Conservation (phyloP, 768 basidiomycete genomes). For the Lactarius deliciosus region DNA sequence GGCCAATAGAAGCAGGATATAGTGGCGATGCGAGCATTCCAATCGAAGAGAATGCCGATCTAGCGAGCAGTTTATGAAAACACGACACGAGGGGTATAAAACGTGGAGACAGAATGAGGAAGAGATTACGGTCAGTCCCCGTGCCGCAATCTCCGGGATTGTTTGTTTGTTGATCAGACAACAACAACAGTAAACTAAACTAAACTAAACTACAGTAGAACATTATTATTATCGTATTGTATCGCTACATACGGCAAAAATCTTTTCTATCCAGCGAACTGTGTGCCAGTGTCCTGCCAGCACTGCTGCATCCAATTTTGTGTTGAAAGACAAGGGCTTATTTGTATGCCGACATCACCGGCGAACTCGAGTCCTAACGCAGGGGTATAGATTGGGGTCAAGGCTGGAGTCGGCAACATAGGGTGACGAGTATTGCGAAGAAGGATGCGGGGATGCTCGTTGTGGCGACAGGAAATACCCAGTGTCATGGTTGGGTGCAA, state of each 20-base stretch:
- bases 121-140: not conserved
- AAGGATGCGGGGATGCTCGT: slow-evolving; percentile 2
- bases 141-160: slow-evolving; percentile 12
- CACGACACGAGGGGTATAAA: not conserved
- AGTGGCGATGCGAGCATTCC: slow-evolving; percentile 71
- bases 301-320: slow-evolving; percentile 8
- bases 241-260: slow-evolving; percentile 7
- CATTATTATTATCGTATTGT: slow-evolving; percentile 6
- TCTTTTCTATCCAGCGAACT: not conserved
- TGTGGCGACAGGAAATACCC: slow-evolving; percentile 6
- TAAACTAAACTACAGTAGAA: not conserved
- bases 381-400: slow-evolving; percentile 12
- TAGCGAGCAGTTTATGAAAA: not conserved
- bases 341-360: not conserved
- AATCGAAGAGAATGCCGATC: not conserved
- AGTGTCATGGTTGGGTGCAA: not conserved
- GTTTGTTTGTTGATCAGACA: slow-evolving; percentile 16
- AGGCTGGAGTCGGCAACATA: not conserved
- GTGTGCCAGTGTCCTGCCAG: slow-evolving; percentile 16
- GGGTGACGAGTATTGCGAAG: slow-evolving; percentile 20
- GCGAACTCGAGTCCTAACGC: not conserved
- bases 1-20: slow-evolving; percentile 53
- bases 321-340: not conserved
- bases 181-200: not conserved
- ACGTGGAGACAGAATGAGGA: not conserved